Base-by-base conservation (phyloP, 129 eudicot species). In the Arctium minus region DNA sequence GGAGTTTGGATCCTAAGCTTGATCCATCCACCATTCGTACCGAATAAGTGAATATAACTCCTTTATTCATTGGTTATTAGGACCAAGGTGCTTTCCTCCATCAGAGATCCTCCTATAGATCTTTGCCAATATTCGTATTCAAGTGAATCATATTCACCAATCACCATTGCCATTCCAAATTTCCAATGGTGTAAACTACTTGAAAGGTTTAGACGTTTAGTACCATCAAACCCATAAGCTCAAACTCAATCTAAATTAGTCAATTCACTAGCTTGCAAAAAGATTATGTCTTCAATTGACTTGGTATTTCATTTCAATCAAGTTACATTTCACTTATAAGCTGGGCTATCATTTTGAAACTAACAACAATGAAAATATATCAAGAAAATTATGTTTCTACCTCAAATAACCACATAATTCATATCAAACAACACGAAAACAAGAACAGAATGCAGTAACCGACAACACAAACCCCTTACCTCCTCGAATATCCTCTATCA, bases 401-500 rank as follows among this genome's bases (percentile, higher is more conserved):
- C 48, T 17, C 67, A 56, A 56, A 56, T 56, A 60, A 60, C 2
- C 9, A 60, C 68, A 60, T 60, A n/a, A n/a, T 17, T 56, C 67
- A 56, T 56, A 56, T 56, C 2, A 56, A 56, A 56, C 67, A 56
- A 46, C 15, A 46, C 1, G 56, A 56, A 56, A 18, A 60, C 29
- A 17, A 0, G 0, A 17, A 60, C 9, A 60, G 8, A n/a, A 56
- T 56, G 27, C 67, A 46, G 56, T 46, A 46, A 46, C 12, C 1
- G 6, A 46, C 46, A 35, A 22, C n/a, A 22, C 27, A 22, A 12
- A 35, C 42, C 65, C 10, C 64, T 73, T 86, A 86, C 92, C 89
- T 89, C 70, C 76, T 81, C 18, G 86, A 77, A 87, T 86, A 86
- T 9, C 92, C 87, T 70, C 87, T 53, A 30, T 78, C 93, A 50